These are phyloP conservation scores for Arabis alpina DNA, from an alignment of 345 rosid genomes.

Conservation along the genomic window DNA sequence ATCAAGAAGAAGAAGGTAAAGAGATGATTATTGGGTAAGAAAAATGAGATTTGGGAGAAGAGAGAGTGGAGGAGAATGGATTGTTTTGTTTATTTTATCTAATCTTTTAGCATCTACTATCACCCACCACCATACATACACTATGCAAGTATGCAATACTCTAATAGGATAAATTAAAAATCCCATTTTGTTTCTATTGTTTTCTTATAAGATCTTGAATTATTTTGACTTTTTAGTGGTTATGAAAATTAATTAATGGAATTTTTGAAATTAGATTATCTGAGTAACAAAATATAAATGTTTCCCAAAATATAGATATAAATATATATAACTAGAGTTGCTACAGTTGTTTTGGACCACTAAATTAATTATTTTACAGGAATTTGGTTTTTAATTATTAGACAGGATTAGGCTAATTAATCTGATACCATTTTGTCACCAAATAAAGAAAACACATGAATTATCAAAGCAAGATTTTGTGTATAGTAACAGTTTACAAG, in stretches of 20 bases:
- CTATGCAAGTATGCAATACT: not conserved
- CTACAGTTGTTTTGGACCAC: not conserved
- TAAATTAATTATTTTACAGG: not conserved
- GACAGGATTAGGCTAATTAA: too few relatives aligned
- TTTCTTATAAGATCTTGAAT: too few relatives aligned
- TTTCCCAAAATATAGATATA: not conserved
- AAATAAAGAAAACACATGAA: not conserved
- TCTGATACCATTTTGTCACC: not conserved
- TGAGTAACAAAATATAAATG: too few relatives aligned
- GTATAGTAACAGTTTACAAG: not conserved
- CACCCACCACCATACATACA: constrained; percentile 31
- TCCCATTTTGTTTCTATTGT: not conserved
- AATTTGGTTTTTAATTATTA: too few relatives aligned
- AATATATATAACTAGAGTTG: not conserved
- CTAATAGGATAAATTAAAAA: not conserved
- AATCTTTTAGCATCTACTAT: constrained; percentile 28
- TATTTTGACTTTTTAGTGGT: not conserved
- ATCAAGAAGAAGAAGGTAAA: constrained; percentile 11
- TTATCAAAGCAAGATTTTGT: not conserved
- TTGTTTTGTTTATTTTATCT: constrained; percentile 25
- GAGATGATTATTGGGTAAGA: constrained; percentile 8
- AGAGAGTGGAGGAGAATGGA: constrained; percentile 30
- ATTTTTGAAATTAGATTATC: too few relatives aligned
- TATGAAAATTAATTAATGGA: not conserved
- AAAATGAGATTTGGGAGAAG: not conserved